Evolutionary conservation across 129 eudicot species (phyloP).

Genomic region (Ambrosia artemisiifolia): DNA sequence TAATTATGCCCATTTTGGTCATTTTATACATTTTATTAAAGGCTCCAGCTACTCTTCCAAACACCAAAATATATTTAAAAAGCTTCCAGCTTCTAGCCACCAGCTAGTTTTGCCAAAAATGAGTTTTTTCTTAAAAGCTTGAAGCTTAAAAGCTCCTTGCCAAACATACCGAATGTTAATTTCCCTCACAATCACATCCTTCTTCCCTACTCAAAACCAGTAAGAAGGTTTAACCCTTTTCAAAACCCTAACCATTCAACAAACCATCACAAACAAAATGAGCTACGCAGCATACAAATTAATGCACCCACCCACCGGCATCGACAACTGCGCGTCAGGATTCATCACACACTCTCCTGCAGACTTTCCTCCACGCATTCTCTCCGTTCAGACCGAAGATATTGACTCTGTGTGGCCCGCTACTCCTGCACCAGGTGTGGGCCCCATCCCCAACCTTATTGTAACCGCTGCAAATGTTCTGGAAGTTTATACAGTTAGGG

Average conservation of each 20-base stretch:
- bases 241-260: conserved; percentile 30
- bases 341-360: conserved; percentile 76
- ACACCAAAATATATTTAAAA: too few species aligned
- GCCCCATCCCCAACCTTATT: conserved; percentile 74
- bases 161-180: too few species aligned
- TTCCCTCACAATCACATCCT: neutral
- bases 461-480: conserved; percentile 72
- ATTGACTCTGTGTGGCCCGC: conserved; percentile 66
- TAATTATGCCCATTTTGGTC: too few species aligned
- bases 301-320: conserved; percentile 93
- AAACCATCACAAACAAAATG: conserved; percentile 35
- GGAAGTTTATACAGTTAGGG: conserved; percentile 63
- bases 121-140: too few species aligned
- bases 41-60: too few species aligned
- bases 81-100: too few species aligned
- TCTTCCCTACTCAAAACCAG: conserved; percentile 6
- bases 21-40: too few species aligned
- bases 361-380: conserved; percentile 45
- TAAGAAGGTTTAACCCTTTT: conserved; percentile 19
- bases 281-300: conserved; percentile 92
- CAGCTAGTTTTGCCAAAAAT: too few species aligned
- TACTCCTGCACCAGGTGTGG: conserved; percentile 34
- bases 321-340: conserved; percentile 87
- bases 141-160: too few species aligned
- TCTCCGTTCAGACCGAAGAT: conserved; percentile 50